phyloP scores from a whole-genome alignment of 1,284 basidiomycete genomes.

The Irpex rosettiformis region DNA sequence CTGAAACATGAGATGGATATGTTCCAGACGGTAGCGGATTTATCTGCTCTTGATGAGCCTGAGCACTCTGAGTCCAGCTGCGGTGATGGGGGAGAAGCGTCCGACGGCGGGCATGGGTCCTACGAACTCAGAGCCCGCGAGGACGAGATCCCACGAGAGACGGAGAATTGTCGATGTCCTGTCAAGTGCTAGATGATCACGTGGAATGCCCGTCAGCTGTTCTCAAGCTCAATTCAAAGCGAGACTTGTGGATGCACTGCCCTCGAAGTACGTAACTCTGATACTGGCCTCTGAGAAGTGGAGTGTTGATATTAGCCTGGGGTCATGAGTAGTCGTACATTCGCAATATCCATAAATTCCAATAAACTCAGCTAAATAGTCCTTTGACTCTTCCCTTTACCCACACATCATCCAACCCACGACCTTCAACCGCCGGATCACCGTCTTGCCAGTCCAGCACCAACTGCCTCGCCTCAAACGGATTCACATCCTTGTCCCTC shows the following conservation, averaged over 20 bases:
- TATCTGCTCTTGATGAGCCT: no score
- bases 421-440: slow-evolving; percentile 27
- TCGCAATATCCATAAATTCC: background rate
- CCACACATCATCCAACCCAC: slow-evolving; percentile 33
- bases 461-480: slow-evolving; percentile 72
- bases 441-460: slow-evolving; percentile 52
- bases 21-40: no score
- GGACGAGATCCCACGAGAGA: background rate
- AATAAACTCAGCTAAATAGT: slow-evolving; percentile 12
- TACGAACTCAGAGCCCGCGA: background rate
- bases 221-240: background rate
- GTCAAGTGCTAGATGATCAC: background rate
- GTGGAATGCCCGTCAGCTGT: background rate
- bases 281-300: no score
- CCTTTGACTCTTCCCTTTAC: slow-evolving; percentile 43
- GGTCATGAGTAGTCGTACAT: background rate
- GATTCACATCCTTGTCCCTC: slow-evolving; percentile 42
- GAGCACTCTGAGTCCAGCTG: no score
- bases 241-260: background rate
- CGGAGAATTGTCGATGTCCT: background rate
- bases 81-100: no score
- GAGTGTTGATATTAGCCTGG: background rate
- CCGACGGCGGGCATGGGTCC: background rate
- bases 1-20: no score
- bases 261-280: background rate